Conservation (phyloP, 371 early-diverging fungal species). For the Haplosporangium sp. region DNA sequence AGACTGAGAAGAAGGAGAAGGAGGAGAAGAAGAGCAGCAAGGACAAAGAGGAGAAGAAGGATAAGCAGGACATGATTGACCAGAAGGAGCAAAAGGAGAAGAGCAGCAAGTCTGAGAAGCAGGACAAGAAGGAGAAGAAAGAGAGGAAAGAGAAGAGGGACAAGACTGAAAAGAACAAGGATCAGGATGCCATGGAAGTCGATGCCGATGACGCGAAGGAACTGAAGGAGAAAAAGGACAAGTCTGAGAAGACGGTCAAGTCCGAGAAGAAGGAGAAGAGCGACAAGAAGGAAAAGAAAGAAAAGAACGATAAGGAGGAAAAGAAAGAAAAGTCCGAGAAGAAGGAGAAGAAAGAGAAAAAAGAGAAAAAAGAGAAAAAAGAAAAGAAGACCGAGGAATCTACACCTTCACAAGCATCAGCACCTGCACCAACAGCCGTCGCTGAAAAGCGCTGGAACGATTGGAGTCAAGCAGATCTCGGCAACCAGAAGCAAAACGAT, state of each 20-base stretch:
- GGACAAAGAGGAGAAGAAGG: constrained; percentile 9
- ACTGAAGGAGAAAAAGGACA: constrained; percentile 7
- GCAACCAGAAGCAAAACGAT: constrained; percentile 57
- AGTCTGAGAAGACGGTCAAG: constrained; percentile 21
- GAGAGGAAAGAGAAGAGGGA: constrained; percentile 20
- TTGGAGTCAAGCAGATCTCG: constrained; percentile 60
- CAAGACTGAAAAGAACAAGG: constrained; percentile 27
- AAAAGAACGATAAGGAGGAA: constrained; percentile 14
- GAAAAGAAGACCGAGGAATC: constrained; percentile 8
- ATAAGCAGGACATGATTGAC: constrained; percentile 7
- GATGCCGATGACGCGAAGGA: constrained; percentile 1
- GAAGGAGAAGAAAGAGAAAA: constrained; percentile 16
- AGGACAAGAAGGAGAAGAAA: constrained; percentile 6
- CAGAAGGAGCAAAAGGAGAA: constrained; percentile 3
- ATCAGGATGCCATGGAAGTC: constrained; percentile 6
- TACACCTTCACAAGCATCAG: constrained; percentile 10
- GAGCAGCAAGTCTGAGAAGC: constrained; percentile 7
- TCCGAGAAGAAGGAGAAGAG: constrained; percentile 15
- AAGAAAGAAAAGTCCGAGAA: constrained; percentile 17
- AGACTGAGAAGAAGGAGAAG: constrained; percentile 14
- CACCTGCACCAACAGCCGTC: constrained; percentile 6
- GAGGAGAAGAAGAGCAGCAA: constrained; percentile 1
- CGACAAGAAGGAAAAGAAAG: constrained; percentile 21
- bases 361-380: constrained; percentile 22
- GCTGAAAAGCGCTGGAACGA: constrained; percentile 59